A percentile compares a stretch with the other conserved stretches of the same genome.
phyloP scores from a whole-genome alignment of 495 filamentous ascomycete species.

The Talaromyces ruber region DNA sequence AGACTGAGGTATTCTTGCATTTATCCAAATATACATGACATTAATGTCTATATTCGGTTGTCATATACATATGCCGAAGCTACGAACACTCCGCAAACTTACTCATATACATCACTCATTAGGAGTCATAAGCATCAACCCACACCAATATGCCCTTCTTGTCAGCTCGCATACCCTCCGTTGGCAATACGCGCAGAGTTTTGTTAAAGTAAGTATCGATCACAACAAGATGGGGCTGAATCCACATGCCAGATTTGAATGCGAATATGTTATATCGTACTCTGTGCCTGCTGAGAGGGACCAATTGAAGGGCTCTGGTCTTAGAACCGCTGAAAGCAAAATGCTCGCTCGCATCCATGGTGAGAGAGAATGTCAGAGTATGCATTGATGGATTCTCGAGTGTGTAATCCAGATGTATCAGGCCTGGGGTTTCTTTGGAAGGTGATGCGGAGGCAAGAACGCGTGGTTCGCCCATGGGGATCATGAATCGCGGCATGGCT shows the following conservation, averaged over 20 bases:
- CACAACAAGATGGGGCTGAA: constrained; percentile 64
- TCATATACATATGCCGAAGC: neutral
- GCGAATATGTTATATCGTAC: constrained; percentile 62
- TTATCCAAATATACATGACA: neutral
- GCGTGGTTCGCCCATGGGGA: constrained; percentile 78
- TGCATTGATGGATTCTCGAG: constrained; percentile 93
- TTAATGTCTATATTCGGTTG: neutral
- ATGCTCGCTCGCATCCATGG: constrained; percentile 84
- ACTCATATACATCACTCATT: neutral
- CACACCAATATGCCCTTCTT: constrained; percentile 67
- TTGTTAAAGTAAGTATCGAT: constrained; percentile 88
- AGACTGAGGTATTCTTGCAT: too few species aligned
- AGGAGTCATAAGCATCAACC: constrained; percentile 43
- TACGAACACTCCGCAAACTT: neutral
- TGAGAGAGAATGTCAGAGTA: constrained; percentile 81
- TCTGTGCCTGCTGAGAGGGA: constrained; percentile 65
- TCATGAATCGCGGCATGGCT: constrained; percentile 65
- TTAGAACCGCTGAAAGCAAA: constrained; percentile 94
- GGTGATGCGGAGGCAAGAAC: constrained; percentile 62
- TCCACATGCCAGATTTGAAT: constrained; percentile 54
- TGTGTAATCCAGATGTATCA: constrained; percentile 54
- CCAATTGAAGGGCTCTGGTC: constrained; percentile 61
- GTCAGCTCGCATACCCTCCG: constrained; percentile 63
- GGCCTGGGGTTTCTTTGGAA: constrained; percentile 26
- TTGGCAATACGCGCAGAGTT: constrained; percentile 61